phyloP scores from a whole-genome alignment of 192 early-diverging fungal genomes.

The Radiomyces spectabilis region DNA sequence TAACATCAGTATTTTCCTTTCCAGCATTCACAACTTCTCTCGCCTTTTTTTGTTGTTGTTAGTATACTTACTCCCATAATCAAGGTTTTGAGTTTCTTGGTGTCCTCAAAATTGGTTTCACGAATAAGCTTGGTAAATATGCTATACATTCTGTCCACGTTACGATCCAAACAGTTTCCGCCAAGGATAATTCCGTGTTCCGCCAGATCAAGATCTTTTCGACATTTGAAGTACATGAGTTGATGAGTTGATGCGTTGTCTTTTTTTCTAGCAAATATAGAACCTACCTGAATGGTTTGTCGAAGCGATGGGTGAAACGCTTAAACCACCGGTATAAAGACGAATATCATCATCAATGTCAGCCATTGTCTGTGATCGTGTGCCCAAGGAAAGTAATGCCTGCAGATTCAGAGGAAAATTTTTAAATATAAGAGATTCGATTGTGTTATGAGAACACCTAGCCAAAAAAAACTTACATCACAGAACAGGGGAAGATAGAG shows the following conservation, averaged over 20 bases:
- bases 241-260: neutral
- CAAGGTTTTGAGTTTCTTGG: constrained; percentile 68
- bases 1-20: neutral
- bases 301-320: constrained; percentile 54
- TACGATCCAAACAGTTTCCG: constrained; percentile 64
- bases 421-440: neutral
- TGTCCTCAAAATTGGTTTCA: constrained; percentile 65
- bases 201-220: constrained; percentile 46
- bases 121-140: constrained; percentile 65
- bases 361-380: constrained; percentile 55
- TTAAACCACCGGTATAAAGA: constrained; percentile 78
- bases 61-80: constrained; percentile 45
- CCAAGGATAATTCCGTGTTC: constrained; percentile 58
- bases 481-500: constrained; percentile 74
- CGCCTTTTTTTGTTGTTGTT: neutral
- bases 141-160: constrained; percentile 66
- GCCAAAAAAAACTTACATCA: constrained; percentile 36
- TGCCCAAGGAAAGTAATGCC: constrained; percentile 59
- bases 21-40: neutral
- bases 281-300: constrained; percentile 51
- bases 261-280: neutral
- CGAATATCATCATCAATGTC: constrained; percentile 85
- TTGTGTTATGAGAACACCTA: no score
- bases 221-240: neutral
- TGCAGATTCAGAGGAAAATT: constrained; percentile 4